Evolutionary conservation across 176 grass and related monocot genomes (phyloP).

Genomic region (Triticum turgidum): DNA sequence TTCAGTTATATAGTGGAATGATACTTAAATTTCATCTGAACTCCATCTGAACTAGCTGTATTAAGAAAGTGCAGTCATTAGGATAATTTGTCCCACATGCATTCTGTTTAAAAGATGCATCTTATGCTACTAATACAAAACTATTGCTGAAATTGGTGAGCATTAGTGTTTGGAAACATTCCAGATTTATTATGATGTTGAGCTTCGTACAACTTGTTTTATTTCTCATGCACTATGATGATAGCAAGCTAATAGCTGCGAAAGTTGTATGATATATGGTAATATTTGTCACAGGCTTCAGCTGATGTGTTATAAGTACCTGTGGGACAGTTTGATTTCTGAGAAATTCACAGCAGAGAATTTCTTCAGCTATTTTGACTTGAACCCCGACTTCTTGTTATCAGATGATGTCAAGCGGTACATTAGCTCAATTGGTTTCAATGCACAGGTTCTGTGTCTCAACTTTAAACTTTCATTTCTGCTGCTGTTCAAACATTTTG

Average conservation of each 20-base stretch:
- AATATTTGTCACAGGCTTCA: constrained; percentile 65
- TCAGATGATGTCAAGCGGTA: constrained; percentile 62
- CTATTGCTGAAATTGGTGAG: neutral
- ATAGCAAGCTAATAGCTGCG: neutral
- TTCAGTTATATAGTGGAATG: constrained; percentile 3
- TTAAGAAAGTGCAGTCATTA: neutral
- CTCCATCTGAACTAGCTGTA: neutral
- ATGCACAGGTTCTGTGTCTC: constrained; percentile 58
- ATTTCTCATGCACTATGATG: constrained; percentile 6
- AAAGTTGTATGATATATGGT: constrained; percentile 18
- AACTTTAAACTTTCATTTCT: neutral
- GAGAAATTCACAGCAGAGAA: constrained; percentile 50
- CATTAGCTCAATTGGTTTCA: constrained; percentile 63
- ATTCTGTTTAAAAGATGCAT: neutral
- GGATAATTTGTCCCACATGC: neutral
- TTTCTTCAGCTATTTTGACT: constrained; percentile 81
- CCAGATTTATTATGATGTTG: neutral
- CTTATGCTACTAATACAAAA: neutral
- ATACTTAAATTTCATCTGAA: constrained; percentile 1
- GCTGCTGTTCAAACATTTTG: neutral
- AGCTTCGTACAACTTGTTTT: neutral
- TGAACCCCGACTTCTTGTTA: constrained; percentile 58
- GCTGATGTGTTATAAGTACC: constrained; percentile 95
- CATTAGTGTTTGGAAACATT: neutral
- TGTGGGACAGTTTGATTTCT: constrained; percentile 70